Evolutionary conservation across 371 early-diverging fungal genomes (phyloP), one percentile per base, ranked within the genome.

Genomic region (Mucor circinelloides): DNA sequence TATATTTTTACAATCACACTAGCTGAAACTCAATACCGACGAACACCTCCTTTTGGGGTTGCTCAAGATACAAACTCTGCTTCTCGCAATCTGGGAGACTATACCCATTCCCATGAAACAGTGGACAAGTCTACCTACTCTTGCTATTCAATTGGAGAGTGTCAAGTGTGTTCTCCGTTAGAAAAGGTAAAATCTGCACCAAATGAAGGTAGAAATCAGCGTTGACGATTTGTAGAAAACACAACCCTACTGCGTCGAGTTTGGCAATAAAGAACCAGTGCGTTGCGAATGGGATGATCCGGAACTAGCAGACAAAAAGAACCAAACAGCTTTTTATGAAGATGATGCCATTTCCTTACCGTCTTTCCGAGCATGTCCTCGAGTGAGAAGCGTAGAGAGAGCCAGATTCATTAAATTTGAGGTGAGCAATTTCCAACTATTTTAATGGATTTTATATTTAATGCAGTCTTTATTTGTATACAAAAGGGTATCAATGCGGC

Each of bases 211-310:
- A 31, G 28, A 19, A 32, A 19, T 6, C 7, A 0, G 15, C 4
- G 21, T 21, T 10, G n/a, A 54, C 28, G 4, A 28, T 28, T 23
- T 28, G 25, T 28, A 83, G 83, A 83, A 83, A 83, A 79, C 83
- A 17, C 65, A 69, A 34, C 68, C 74, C 2, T 79, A 79, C 67
- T 83, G 83, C 67, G 57, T 60, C 42, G 76, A 79, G 23, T 83
- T 71, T 63, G 83, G 83, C 6, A 83, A 80, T 56, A 83, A 79
- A 55, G 71, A 83, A 62, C 73, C 76, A 17, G 74, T 83, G 13
- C 75, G 72, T 9, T 83, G 83, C 60, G 72, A 78, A 58, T 83
- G 79, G 79, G 73, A 80, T 46, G 81, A 80, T 36, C 74, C 80
- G 13, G 78, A 75, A 48, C 64, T 78, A 27, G 72, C 72, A 23